Percentiles rank a stretch among this genome's conserved stretches.
Evolutionary conservation across 2,329 filamentous ascomycete genomes (phyloP).

Genomic region (Teratosphaeria nubilosa): DNA sequence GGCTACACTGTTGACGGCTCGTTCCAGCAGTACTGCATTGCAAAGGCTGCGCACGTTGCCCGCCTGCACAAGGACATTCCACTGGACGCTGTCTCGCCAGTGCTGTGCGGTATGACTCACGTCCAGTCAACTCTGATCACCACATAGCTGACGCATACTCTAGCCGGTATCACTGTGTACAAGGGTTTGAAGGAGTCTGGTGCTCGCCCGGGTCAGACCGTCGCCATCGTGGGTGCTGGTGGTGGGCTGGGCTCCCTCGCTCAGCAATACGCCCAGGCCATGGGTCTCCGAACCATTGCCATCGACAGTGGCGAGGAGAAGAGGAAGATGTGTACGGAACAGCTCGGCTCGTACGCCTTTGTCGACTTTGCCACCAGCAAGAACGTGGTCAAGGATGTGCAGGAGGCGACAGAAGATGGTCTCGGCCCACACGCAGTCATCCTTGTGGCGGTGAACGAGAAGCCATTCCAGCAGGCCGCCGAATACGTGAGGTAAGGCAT

Average conservation of each 20-base stretch:
- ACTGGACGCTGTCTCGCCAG: constrained; percentile 67
- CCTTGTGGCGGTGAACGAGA: constrained; percentile 76
- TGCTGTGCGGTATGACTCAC: constrained; percentile 40
- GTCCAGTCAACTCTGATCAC: neutral
- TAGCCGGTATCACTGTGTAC: constrained; percentile 68
- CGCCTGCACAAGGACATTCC: constrained; percentile 67
- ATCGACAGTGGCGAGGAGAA: constrained; percentile 82
- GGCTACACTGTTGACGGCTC: constrained; percentile 89
- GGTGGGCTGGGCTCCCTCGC: constrained; percentile 73
- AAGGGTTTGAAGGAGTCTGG: constrained; percentile 82
- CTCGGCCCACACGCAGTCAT: constrained; percentile 81
- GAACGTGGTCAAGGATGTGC: constrained; percentile 76
- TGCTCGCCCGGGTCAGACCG: constrained; percentile 60
- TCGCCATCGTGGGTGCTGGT: constrained; percentile 79
- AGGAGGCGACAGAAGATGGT: constrained; percentile 67
- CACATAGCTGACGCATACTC: neutral
- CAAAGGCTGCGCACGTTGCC: constrained; percentile 75
- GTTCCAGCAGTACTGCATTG: constrained; percentile 88
- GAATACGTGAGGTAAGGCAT: constrained; percentile 25
- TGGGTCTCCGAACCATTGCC: constrained; percentile 71
- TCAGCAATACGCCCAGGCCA: constrained; percentile 80
- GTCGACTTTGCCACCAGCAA: constrained; percentile 70
- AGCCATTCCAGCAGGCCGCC: constrained; percentile 90
- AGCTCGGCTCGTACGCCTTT: constrained; percentile 61
- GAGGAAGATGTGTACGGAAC: constrained; percentile 52